Evolutionary conservation across 139 green algal species (phyloP).

Genomic region (Closterium sp.): DNA sequence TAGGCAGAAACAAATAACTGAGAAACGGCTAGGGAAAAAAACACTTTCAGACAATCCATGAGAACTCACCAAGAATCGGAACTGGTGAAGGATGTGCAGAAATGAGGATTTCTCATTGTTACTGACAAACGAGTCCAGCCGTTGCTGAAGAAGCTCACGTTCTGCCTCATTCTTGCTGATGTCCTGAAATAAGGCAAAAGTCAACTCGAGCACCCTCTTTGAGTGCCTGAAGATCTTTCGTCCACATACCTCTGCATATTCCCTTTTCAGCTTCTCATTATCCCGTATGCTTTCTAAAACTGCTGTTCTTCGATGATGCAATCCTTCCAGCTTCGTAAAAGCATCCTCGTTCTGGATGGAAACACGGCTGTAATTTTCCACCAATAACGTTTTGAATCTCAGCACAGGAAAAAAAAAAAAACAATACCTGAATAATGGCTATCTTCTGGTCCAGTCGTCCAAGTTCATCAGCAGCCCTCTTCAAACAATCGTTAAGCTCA

Average conservation of each 20-base stretch:
- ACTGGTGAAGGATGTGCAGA: not conserved
- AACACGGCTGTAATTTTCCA: no score
- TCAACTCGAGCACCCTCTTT: not conserved
- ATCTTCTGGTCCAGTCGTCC: not conserved
- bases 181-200: not conserved
- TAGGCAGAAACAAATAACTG: not conserved
- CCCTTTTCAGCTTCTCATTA: not conserved
- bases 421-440: not conserved
- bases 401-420: not conserved
- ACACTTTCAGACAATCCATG: not conserved
- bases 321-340: not conserved
- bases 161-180: not conserved
- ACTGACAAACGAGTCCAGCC: not conserved
- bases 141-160: not conserved
- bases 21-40: not conserved
- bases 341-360: not conserved
- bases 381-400: no score
- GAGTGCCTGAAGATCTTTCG: not conserved
- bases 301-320: not conserved
- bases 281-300: not conserved
- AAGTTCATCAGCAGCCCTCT: slow-evolving; percentile 31
- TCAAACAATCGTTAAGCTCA: slow-evolving; percentile 70
- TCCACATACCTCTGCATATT: not conserved
- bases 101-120: not conserved
- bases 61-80: not conserved